Base-by-base conservation (phyloP, 176 grass and related monocot species). In the Carex littledalei region DNA sequence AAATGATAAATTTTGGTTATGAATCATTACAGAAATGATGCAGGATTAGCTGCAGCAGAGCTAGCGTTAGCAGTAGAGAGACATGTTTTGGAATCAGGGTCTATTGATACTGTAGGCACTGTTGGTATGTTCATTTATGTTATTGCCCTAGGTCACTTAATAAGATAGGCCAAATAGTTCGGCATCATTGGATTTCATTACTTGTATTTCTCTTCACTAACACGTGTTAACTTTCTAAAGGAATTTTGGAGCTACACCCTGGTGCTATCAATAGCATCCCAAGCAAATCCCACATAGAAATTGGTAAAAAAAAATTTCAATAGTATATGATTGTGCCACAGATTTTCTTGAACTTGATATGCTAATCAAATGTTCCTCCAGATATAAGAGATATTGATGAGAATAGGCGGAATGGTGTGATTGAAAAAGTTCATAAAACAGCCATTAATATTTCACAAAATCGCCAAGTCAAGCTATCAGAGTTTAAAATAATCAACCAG, bases 211-310 rank as follows among this genome's bases (percentile, higher is more conserved):
- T 85, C 84, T 88, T 84, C 55, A 86, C 35, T 85, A 86, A 87
- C 18, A 79, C 24, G 1, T 58, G 70, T n/a, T 83, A 50, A 14
- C 15, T 85, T 84, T 34, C 63, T 63, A 81, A 87, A 91, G 96
- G 96, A 89, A 99, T 99, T 87, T 69, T 99, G 83, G 91, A 99
- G 87, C 69, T 99, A 52, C 96, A 99, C 88, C 96, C 96, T 81
- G 96, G 93, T 78, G 96, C 96, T 66, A 99, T 94, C 78, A 95
- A 95, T 86, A 99, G 93, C 84, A 99, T 99, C 50, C 93, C 96
- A 70, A 99, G 96, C 77, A 95, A 95, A 95, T 94, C 93, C 81
- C 96, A 95, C 83, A 61, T 99, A 16, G 93, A 99, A 95, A 95
- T 99, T 86, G 96, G 96, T 99, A 92, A 47, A 81, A 3, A 1